Evolutionary conservation across 441 rosid species (phyloP), one percentile per base, ranked within the genome.

Genomic region (Syzygium syzygioides): DNA sequence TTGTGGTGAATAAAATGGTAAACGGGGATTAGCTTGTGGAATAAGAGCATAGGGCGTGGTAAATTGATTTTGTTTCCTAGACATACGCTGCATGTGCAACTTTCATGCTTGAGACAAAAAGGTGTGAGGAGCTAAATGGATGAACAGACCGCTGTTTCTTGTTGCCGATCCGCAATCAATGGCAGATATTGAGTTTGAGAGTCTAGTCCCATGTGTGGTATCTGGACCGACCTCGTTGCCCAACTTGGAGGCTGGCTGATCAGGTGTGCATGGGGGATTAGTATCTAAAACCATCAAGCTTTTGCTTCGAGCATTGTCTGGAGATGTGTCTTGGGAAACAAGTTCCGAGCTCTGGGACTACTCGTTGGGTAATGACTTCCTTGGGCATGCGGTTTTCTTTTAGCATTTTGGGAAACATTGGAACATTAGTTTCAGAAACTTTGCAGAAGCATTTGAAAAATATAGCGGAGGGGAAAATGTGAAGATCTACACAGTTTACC

Each of bases 241-340:
- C 11, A 83, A 89, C 68, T 76, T 89, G 62, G 48, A 52, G 89
- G 87, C 2, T 32, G 34, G 34, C 57, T 50, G 90, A 87, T 56
- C 86, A 32, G 86, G 87, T 26, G n/a, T 83, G 54, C 89, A 89
- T 71, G 56, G 85, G 56, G 56, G 23, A 55, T 17, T 83, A 60
- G 80, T 34, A 15, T 89, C 87, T 41, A 76, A 62, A 62, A 79
- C 54, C 83, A 85, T 86, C 32, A 88, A 89, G 87, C 92, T 86
- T 25, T 87, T 93, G 79, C 66, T 92, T 62, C 86, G 90, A 32
- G 57, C 80, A 30, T 88, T 87, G 59, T 90, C 91, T 54, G 89
- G 91, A 60, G 19, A 32, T 86, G 55, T 80, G 88, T 41, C 80
- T 48, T 8, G 85, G 18, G 91, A 88, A 90, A 88, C 56, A 80